Percentiles rank a stretch among this genome's conserved stretches.
phyloP scores from a whole-genome alignment of 179 eudicot species.

The Spergularia azorica region DNA sequence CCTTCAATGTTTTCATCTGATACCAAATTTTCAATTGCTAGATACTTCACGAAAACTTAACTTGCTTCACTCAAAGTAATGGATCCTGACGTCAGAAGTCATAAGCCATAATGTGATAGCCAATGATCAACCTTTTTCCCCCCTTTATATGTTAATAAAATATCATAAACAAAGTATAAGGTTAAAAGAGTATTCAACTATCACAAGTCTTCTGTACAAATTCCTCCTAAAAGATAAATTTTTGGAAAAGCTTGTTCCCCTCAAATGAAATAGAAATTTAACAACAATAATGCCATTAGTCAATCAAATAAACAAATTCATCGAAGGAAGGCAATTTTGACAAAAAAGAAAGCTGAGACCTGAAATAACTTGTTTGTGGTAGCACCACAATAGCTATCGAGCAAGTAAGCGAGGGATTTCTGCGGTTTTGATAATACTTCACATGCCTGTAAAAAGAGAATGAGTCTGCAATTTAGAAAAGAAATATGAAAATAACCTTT shows the following conservation, averaged over 20 bases:
- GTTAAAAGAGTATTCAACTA: too few species aligned
- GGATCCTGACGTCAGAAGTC: background rate
- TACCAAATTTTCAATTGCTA: background rate
- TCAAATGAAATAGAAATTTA: too few species aligned
- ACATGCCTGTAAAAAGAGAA: slow-evolving; percentile 69
- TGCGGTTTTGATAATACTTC: slow-evolving; percentile 91
- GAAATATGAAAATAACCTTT: background rate
- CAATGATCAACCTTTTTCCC: too few species aligned
- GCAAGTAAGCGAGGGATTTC: slow-evolving; percentile 90
- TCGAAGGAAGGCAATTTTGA: slow-evolving; percentile 5
- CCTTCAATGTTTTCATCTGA: background rate
- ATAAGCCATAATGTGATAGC: background rate
- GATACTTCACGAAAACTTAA: background rate
- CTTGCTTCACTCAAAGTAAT: slow-evolving; percentile 5
- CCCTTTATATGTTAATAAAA: too few species aligned
- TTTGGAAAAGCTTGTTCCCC: too few species aligned
- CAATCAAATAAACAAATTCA: background rate
- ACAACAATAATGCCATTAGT: too few species aligned
- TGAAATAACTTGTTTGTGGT: slow-evolving; percentile 75
- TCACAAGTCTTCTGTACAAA: background rate
- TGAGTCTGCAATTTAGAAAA: background rate
- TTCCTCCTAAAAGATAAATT: too few species aligned
- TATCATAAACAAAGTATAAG: too few species aligned
- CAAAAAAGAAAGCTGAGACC: slow-evolving; percentile 17
- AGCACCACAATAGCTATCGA: slow-evolving; percentile 85